A percentile compares a stretch with the other conserved stretches of the same genome.
Evolutionary conservation across 2,329 filamentous ascomycete genomes (phyloP).

Genomic region (Coleophoma cylindrospora): DNA sequence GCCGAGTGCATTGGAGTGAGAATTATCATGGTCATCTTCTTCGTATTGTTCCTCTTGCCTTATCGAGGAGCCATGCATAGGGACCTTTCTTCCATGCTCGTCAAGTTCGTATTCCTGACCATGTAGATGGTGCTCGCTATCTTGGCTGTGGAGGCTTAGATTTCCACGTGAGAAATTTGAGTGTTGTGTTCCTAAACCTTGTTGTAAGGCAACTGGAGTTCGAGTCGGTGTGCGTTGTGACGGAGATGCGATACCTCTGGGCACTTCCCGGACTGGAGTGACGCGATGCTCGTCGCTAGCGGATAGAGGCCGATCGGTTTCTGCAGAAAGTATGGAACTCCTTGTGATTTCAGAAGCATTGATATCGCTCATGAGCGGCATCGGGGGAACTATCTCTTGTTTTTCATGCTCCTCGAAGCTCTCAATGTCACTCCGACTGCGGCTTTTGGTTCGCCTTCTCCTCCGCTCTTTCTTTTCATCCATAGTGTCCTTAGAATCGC

Average conservation of each 20-base stretch:
- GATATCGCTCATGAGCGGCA: constrained; percentile 85
- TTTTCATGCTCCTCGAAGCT: constrained; percentile 46
- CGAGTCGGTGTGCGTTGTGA: constrained; percentile 59
- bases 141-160: constrained; percentile 37
- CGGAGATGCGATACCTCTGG: constrained; percentile 54
- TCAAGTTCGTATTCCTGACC: constrained; percentile 26
- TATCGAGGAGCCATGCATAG: constrained; percentile 15
- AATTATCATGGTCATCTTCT: constrained; percentile 16
- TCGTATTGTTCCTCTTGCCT: neutral
- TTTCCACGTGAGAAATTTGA: constrained; percentile 37
- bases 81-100: constrained; percentile 26
- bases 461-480: constrained; percentile 39
- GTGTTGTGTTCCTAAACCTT: constrained; percentile 63
- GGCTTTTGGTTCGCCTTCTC: constrained; percentile 36
- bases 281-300: constrained; percentile 50
- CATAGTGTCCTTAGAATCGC: constrained; percentile 56
- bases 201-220: constrained; percentile 48
- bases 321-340: constrained; percentile 79
- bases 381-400: constrained; percentile 63
- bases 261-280: constrained; percentile 58
- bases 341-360: constrained; percentile 83
- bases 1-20: constrained; percentile 17
- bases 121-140: constrained; percentile 38
- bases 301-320: constrained; percentile 68
- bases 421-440: constrained; percentile 39